phyloP scores from a whole-genome alignment of 176 grass and related monocot species.

The Triticum turgidum region DNA sequence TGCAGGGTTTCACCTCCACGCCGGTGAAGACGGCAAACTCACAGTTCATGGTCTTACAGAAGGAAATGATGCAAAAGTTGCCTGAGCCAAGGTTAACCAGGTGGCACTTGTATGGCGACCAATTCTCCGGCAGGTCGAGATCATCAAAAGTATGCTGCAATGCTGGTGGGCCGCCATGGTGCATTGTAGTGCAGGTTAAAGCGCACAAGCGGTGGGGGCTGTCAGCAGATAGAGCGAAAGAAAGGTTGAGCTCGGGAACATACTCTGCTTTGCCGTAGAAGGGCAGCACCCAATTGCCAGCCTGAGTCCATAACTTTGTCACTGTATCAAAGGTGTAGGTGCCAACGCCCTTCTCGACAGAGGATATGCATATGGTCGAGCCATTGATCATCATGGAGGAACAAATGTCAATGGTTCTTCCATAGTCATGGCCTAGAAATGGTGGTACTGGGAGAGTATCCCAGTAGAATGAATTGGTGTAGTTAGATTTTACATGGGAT shows the following conservation, averaged over 20 bases:
- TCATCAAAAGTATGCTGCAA: neutral
- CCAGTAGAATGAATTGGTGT: no score
- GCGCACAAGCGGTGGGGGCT: neutral
- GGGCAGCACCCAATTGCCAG: neutral
- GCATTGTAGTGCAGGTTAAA: neutral
- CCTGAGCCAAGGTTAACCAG: neutral
- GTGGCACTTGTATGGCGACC: neutral
- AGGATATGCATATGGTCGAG: neutral
- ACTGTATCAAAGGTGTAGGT: neutral
- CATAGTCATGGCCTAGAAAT: neutral
- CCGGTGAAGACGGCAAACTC: no score
- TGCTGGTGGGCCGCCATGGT: neutral
- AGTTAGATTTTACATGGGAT: no score
- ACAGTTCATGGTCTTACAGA: neutral
- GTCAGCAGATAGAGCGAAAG: neutral
- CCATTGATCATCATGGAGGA: neutral
- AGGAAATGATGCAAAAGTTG: neutral
- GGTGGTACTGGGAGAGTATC: neutral
- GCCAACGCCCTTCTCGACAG: neutral
- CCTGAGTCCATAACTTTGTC: neutral
- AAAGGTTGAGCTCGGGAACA: neutral
- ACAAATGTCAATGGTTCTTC: neutral
- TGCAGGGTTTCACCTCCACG: no score
- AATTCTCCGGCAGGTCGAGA: neutral
- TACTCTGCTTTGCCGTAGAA: neutral